Evolutionary conservation across 306 rosid species (phyloP).

Genomic region (Albizia julibrissin): DNA sequence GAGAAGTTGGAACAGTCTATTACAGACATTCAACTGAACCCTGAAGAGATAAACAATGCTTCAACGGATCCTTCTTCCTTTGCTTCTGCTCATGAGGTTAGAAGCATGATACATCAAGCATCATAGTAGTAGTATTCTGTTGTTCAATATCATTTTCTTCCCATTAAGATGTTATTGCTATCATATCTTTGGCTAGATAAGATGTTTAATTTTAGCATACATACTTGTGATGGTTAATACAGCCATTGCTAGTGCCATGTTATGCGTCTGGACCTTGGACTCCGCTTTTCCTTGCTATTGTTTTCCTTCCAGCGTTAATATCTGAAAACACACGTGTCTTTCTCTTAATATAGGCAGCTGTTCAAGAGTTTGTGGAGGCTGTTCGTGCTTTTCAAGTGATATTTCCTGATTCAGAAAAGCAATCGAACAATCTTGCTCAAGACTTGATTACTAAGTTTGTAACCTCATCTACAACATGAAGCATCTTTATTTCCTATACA

Average conservation of each 20-base stretch:
- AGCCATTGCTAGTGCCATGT: not conserved
- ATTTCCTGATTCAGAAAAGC: slow-evolving; percentile 79
- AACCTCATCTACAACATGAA: slow-evolving; percentile 11
- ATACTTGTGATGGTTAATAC: not conserved
- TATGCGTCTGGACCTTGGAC: not conserved
- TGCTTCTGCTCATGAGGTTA: slow-evolving; percentile 64
- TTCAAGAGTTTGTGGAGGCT: slow-evolving; percentile 76
- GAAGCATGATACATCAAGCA: slow-evolving; percentile 1
- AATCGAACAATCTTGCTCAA: slow-evolving; percentile 60
- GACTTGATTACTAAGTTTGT: slow-evolving; percentile 68
- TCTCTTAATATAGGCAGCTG: slow-evolving; percentile 52
- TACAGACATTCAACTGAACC: slow-evolving; percentile 56
- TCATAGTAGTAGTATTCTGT: slow-evolving; percentile 17
- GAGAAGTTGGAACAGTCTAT: slow-evolving; percentile 76
- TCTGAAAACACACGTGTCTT: not conserved
- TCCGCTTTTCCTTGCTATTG: not conserved
- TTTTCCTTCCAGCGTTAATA: not conserved
- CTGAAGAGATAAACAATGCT: slow-evolving; percentile 50
- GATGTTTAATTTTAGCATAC: slow-evolving; percentile 13
- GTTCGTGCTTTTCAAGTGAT: slow-evolving; percentile 68
- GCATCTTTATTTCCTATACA: not conserved
- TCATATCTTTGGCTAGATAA: slow-evolving; percentile 1
- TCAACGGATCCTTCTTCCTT: slow-evolving; percentile 42
- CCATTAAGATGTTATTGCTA: not conserved
- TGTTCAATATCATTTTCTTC: not conserved